Evolutionary conservation across 2,329 filamentous ascomycete genomes (phyloP), one percentile per base, ranked within the genome.

Genomic region (Botrytis aclada): DNA sequence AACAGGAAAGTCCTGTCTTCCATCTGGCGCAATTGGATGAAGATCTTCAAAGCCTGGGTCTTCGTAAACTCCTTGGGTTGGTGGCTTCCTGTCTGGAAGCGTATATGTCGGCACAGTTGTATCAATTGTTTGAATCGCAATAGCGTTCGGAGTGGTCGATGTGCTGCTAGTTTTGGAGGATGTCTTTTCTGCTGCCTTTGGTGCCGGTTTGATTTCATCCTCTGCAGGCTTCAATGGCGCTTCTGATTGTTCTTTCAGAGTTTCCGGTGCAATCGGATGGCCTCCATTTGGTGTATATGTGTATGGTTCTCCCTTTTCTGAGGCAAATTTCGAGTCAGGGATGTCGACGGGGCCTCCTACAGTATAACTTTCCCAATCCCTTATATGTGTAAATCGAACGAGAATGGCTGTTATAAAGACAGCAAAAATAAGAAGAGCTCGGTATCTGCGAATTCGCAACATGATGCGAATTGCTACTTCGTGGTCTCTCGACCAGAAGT

Each of bases 361-460:
- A 41, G 64, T 51, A 56, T 74, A 71, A 39, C 67, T 71, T 58
- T 74, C 71, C 76, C 75, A 76, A 61, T 77, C 66, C 39, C 70
- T 63, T 39, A 73, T 72, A 37, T 73, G 73, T 56, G 69, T 72
- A 63, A 77, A 74, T 45, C 76, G 74, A 70, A 77, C 29, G n/a
- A 78, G 43, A 43, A 78, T 61, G 16, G 75, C 34, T 25, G 75
- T 74, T 34, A 71, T 67, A 25, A 77, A 51, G 25, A 71, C 72
- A 37, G 77, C 77, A 74, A 78, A 74, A 25, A 75, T 60, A 34
- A 78, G 69, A 67, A 90, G 89, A 73, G 89, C 83, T 74, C 90
- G 87, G 78, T 90, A 90, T 79, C 89, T 85, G 77, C 90, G 82
- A 75, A 87, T 84, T 69, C 90, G 87, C 73, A 88, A 81, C 86